phyloP scores from a whole-genome alignment of 768 basidiomycete genomes.

The Tricholoma bakamatsutake region DNA sequence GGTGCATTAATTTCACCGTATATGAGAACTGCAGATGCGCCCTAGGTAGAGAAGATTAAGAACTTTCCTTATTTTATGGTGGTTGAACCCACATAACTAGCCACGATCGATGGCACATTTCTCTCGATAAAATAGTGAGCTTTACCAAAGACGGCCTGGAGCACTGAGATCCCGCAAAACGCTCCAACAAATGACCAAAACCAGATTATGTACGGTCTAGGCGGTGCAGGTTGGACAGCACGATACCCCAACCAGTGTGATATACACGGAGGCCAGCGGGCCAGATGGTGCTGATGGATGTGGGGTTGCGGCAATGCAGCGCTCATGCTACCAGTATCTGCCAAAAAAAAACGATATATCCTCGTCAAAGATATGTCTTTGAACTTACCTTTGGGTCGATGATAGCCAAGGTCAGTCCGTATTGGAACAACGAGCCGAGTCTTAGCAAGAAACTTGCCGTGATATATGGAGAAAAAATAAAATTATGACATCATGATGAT shows the following conservation, averaged over 20 bases:
- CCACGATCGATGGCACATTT: slow-evolving; percentile 40
- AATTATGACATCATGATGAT: no score
- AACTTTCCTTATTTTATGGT: neutral
- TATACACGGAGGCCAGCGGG: slow-evolving; percentile 29
- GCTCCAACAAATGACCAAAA: slow-evolving; percentile 50
- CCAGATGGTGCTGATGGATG: slow-evolving; percentile 22
- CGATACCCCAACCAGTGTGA: slow-evolving; percentile 43
- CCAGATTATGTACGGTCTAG: slow-evolving; percentile 33
- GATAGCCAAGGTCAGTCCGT: no score
- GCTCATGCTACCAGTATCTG: no score
- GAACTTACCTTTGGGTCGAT: no score
- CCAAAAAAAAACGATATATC: no score
- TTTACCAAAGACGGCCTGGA: slow-evolving; percentile 46
- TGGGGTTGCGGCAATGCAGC: no score
- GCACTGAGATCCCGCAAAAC: slow-evolving; percentile 41
- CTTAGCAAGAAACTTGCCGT: no score
- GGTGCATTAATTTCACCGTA: slow-evolving; percentile 50
- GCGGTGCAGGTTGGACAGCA: slow-evolving; percentile 23
- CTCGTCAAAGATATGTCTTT: no score
- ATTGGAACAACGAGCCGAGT: no score
- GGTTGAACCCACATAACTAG: slow-evolving; percentile 36
- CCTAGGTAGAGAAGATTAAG: slow-evolving; percentile 29
- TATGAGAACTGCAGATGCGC: slow-evolving; percentile 48
- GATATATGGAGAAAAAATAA: no score
- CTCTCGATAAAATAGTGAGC: slow-evolving; percentile 40